A percentile compares a stretch with the other conserved stretches of the same genome.
Conservation (phyloP, 352 stramenopile genomes). For the Phytophthora agathidicida region DNA sequence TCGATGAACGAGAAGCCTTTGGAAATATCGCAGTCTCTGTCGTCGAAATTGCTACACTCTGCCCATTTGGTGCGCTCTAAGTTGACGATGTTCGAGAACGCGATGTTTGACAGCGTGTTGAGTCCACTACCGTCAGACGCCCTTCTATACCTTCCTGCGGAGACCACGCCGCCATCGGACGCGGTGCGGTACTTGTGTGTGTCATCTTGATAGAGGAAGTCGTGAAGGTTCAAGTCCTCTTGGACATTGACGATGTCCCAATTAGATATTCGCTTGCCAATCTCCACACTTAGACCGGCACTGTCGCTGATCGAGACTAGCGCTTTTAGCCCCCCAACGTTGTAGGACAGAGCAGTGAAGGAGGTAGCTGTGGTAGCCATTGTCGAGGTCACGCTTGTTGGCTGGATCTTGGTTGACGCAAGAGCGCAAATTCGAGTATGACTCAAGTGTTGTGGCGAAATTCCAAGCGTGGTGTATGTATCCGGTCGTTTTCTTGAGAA, state of each 20-base stretch:
- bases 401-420: too few relatives aligned
- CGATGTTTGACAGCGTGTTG: conserved; percentile 45
- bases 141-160: neutral
- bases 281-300: too few relatives aligned
- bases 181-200: conserved; percentile 41
- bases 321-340: too few relatives aligned
- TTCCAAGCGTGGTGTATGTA: too few relatives aligned
- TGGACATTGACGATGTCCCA: conserved; percentile 37
- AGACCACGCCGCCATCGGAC: conserved; percentile 37
- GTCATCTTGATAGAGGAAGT: conserved; percentile 36
- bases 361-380: too few relatives aligned
- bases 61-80: conserved; percentile 44
- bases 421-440: too few relatives aligned
- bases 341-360: too few relatives aligned
- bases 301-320: too few relatives aligned
- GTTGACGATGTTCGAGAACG: conserved; percentile 36
- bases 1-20: conserved; percentile 51
- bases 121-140: conserved; percentile 36
- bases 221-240: conserved; percentile 8
- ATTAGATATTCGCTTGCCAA: conserved; percentile 37
- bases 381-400: too few relatives aligned
- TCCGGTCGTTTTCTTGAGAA: too few relatives aligned
- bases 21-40: conserved; percentile 44
- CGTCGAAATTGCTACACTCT: neutral
- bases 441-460: too few relatives aligned